Evolutionary conservation across 306 rosid species (phyloP).

Genomic region (Dryas alaskensis): DNA sequence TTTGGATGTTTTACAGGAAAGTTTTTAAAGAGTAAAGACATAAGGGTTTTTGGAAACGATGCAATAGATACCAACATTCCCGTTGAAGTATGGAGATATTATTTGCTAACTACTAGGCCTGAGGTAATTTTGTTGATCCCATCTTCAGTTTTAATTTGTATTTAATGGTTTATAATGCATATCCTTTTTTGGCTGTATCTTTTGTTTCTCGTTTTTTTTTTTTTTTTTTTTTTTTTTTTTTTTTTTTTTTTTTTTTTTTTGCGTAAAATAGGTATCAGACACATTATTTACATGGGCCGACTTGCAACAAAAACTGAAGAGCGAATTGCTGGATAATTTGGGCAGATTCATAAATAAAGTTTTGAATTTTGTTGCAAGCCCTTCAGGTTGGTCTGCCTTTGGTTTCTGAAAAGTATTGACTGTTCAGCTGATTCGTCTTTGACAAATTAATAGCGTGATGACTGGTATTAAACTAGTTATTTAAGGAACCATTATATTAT

Average conservation of each 20-base stretch:
- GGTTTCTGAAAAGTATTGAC: background rate
- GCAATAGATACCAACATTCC: constrained; percentile 92
- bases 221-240: background rate
- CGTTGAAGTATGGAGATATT: constrained; percentile 97
- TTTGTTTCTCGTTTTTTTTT: background rate
- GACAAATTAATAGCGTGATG: background rate
- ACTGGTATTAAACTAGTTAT: background rate
- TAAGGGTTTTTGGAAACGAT: constrained; percentile 93
- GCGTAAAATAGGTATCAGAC: constrained; percentile 66
- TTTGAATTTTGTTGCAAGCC: constrained; percentile 90
- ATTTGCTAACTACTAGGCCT: constrained; percentile 89
- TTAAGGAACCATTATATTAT: background rate
- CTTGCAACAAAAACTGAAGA: constrained; percentile 87
- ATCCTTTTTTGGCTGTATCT: constrained; percentile 2
- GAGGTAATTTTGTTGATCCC: constrained; percentile 55
- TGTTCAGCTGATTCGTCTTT: background rate
- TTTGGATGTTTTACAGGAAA: constrained; percentile 51
- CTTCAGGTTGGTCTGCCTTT: constrained; percentile 64
- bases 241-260: background rate
- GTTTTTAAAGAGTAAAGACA: constrained; percentile 89
- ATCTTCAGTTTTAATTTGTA: background rate
- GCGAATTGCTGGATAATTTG: constrained; percentile 82
- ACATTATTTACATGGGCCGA: constrained; percentile 89
- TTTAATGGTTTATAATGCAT: constrained; percentile 8
- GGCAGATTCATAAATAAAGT: constrained; percentile 89